phyloP scores from a whole-genome alignment of 768 basidiomycete species.

The Gloeopeniophorella convolvens region DNA sequence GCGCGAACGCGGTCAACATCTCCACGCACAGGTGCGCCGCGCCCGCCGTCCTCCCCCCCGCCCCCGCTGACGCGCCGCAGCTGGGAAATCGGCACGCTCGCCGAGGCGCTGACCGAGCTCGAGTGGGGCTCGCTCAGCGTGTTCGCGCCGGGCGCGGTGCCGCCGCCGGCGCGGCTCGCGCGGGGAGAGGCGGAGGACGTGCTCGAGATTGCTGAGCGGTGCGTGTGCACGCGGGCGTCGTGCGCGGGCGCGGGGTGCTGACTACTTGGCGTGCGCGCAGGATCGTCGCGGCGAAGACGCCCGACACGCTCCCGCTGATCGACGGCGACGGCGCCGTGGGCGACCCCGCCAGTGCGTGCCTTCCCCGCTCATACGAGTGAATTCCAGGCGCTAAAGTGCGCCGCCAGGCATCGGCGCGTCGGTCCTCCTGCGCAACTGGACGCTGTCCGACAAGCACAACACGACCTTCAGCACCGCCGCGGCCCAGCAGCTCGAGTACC shows the following conservation, averaged over 20 bases:
- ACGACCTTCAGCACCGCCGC: constrained; percentile 36
- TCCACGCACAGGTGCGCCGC: constrained; percentile 10
- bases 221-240: constrained; percentile 12
- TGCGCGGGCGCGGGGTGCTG: neutral
- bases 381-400: neutral
- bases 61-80: constrained; percentile 26
- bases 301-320: constrained; percentile 36
- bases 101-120: constrained; percentile 50
- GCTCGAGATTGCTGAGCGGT: constrained; percentile 36
- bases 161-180: constrained; percentile 31
- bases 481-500: constrained; percentile 40
- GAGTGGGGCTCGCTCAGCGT: constrained; percentile 44
- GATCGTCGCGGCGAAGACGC: constrained; percentile 33
- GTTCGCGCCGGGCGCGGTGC: constrained; percentile 37
- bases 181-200: constrained; percentile 35
- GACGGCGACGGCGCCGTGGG: constrained; percentile 45
- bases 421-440: constrained; percentile 50
- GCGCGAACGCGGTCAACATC: constrained; percentile 4
- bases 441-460: constrained; percentile 30
- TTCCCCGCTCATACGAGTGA: neutral
- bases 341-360: constrained; percentile 48
- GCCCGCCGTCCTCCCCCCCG: neutral
- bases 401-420: constrained; percentile 45
- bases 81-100: constrained; percentile 53
- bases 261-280: constrained; percentile 24